Base-by-base conservation (phyloP, 1,284 basidiomycete genomes). In the Neotropicomus parvogracilis region DNA sequence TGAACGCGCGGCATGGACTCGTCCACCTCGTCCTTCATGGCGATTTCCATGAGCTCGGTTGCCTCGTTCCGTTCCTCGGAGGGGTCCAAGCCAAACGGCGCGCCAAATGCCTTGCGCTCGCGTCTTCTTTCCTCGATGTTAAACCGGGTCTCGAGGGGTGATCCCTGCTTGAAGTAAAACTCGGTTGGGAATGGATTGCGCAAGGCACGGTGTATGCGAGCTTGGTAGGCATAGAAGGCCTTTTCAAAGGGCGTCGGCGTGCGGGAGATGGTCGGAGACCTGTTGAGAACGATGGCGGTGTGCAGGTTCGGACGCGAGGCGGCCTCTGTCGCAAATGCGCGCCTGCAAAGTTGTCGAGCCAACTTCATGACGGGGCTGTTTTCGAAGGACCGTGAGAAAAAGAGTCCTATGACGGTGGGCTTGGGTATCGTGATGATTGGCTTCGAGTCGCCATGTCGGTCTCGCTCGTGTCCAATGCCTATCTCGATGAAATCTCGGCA, bases 101-200 rank as follows among this genome's bases (percentile, higher is more conserved):
- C 66, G 0, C 90, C 89, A 66, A 91, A 93, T 2, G 83, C 83
- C 46, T 75, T 72, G 32, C 74, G 71, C 59, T 92, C 89, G 43
- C 85, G 78, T 54, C 75, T 72, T 48, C 81, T 77, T 62, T 93
- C 87, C 59, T 90, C 82, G 44, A 80, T 67, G 40, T 75, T 81
- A 65, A 94, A 97, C 41, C 87, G 80, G 35, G 84, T 83, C 65
- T 95, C 87, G 28, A 95, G 80, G 3, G 92, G 77, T 0, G 91
- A 91, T 1, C 94, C 95, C 50, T 86, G 83, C 69, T 95, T 95
- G 78, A 97, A 98, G 75, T 97, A 98, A 68, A 97, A 95, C 36
- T 92, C 85, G 48, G 83, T 79, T 14, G 91, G 87, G 67, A 93
- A 86, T 0, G 95, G 94, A 63, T 94, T 93, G 63, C 88, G 85